A percentile compares a stretch with the other conserved stretches of the same genome.
These are phyloP conservation scores for Capsella rubella DNA, from an alignment of 441 rosid species.

Conservation along the genomic window DNA sequence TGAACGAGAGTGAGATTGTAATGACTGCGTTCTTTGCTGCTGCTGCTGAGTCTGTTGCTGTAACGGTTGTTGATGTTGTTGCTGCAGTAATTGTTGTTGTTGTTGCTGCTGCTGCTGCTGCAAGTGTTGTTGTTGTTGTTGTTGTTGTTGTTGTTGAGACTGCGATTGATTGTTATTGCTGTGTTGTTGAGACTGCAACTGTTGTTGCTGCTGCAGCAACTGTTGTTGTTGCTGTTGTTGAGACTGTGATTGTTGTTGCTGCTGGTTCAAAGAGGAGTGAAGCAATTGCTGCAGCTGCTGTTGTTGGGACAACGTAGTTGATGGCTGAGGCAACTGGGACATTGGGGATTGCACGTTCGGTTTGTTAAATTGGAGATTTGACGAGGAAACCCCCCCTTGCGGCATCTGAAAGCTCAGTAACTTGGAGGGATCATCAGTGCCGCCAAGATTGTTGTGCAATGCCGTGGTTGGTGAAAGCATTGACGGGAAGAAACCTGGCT, in stretches of 20 bases:
- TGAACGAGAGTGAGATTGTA: constrained; percentile 45
- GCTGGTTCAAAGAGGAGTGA: constrained; percentile 62
- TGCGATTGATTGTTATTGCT: constrained; percentile 43
- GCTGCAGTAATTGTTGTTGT: constrained; percentile 43
- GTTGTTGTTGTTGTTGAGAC: constrained; percentile 36
- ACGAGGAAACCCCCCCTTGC: constrained; percentile 50
- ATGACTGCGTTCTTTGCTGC: constrained; percentile 48
- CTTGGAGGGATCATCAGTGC: constrained; percentile 84
- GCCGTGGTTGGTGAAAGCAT: constrained; percentile 60
- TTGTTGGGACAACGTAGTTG: constrained; percentile 77
- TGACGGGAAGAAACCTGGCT: constrained; percentile 73
- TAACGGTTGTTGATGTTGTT: constrained; percentile 45
- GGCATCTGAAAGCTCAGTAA: constrained; percentile 88
- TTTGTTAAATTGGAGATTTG: constrained; percentile 75
- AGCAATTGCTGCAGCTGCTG: constrained; percentile 79
- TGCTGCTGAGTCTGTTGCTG: constrained; percentile 48
- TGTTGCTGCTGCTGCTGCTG: constrained; percentile 48
- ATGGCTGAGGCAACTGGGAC: constrained; percentile 70
- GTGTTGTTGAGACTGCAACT: constrained; percentile 40
- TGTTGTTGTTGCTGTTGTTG: constrained; percentile 48
- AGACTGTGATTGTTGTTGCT: constrained; percentile 57
- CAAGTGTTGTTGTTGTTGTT: constrained; percentile 3
- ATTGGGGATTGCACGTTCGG: constrained; percentile 59
- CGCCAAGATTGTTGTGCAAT: constrained; percentile 59
- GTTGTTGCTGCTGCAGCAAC: constrained; percentile 34